Evolutionary conservation across 768 basidiomycete species (phyloP).

Genomic region (Pulveroboletus sp.): DNA sequence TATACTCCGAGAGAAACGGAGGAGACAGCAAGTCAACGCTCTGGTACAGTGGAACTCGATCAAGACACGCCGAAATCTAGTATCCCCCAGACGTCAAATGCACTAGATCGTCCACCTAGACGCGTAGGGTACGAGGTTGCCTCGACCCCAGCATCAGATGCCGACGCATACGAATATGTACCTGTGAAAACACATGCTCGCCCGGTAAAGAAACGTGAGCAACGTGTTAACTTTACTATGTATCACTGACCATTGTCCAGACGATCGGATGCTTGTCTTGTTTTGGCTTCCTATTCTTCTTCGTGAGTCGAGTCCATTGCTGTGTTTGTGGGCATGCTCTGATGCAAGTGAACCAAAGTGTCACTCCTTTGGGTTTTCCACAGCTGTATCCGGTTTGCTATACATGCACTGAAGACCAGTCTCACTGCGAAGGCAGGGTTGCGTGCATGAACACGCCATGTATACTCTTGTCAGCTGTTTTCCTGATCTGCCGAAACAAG

Average conservation of each 20-base stretch:
- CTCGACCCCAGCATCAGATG: constrained; percentile 61
- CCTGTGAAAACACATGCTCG: constrained; percentile 44
- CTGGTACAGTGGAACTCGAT: constrained; percentile 2
- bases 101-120: constrained; percentile 34
- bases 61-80: constrained; percentile 11
- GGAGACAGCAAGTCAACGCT: constrained; percentile 5
- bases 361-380: constrained; percentile 63
- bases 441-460: constrained; percentile 26
- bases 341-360: constrained; percentile 34
- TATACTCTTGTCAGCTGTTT: constrained; percentile 2
- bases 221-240: background rate
- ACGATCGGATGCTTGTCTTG: constrained; percentile 79
- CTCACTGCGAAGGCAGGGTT: constrained; percentile 44
- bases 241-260: constrained; percentile 38
- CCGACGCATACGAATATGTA: constrained; percentile 65
- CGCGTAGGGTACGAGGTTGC: constrained; percentile 47
- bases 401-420: constrained; percentile 47
- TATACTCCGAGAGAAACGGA: constrained; percentile 63
- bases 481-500: background rate
- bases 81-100: constrained; percentile 20
- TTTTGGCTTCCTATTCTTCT: constrained; percentile 88
- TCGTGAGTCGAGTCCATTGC: constrained; percentile 46
- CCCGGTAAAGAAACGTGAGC: constrained; percentile 62
- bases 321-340: constrained; percentile 2
- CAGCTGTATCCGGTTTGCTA: constrained; percentile 49